Evolutionary conservation across 371 early-diverging fungal genomes (phyloP), one percentile per base, ranked within the genome.

Genomic region (Conidiobolus coronatus): DNA sequence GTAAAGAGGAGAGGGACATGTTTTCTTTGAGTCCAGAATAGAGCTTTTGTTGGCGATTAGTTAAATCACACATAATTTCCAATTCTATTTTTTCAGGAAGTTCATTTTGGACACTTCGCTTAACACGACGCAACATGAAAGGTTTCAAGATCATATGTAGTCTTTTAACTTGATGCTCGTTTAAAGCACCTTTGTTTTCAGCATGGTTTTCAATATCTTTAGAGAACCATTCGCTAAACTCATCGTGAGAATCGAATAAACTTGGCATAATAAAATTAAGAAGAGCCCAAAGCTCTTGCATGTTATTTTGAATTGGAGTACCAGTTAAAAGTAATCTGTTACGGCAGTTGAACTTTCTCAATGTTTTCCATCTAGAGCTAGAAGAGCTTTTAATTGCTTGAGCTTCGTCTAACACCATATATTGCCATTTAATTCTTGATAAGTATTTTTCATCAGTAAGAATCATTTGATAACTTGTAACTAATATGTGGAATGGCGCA

Each of bases 181-280:
- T 86, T 34, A 94, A 65, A 4, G 73, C 69, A 7, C 79, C 73
- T 51, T 80, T 77, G 58, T 84, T 79, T 60, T 84, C 83, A 0
- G 88, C 87, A 57, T 85, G 86, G 29, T 77, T 76, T 62, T 91
- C 92, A 51, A 92, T 91, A 52, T 89, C 93, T 53, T 81, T 79
- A 43, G 85, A 79, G 58, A 95, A 93, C 90, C 93, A 90, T 55
- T 90, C 90, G 52, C 79, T 80, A 55, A 93, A 90, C 55, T 86
- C 90, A 48, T 83, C 86, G 38, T 84, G 90, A 8, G 86, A 86
- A 59, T 96, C 94, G 54, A 96, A 96, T 18, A 94, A 64, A 11
- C 85, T 87, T 1, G 97, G 97, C 95, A 94, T 96, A 51, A 96
- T 96, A 60, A 96, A 96, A 59, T 96, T 93, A 24, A 96, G 67